A percentile compares a stretch with the other conserved stretches of the same genome.
Evolutionary conservation across 1,284 basidiomycete species (phyloP).

Genomic region (Chalciporus sp.): DNA sequence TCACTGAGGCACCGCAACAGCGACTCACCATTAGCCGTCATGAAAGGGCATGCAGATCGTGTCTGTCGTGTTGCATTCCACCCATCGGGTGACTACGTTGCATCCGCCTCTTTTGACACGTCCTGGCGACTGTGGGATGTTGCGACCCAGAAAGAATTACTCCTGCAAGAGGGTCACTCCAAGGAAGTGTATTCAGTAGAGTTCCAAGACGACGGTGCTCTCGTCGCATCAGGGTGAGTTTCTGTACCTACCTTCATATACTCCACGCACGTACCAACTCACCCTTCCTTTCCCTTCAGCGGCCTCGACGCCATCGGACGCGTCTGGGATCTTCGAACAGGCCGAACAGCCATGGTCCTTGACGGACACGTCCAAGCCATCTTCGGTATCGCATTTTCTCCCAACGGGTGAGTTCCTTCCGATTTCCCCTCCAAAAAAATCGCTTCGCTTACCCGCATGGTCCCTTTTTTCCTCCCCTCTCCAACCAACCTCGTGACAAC

Average conservation of each 20-base stretch:
- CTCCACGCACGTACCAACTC: neutral
- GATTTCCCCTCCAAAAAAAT: constrained; percentile 11
- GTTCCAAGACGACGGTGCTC: constrained; percentile 93
- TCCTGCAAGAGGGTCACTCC: constrained; percentile 96
- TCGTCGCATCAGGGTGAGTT: constrained; percentile 85
- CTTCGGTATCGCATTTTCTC: constrained; percentile 89
- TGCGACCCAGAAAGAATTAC: constrained; percentile 74
- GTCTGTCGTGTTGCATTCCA: constrained; percentile 96
- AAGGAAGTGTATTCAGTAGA: constrained; percentile 96
- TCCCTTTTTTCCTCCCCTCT: neutral
- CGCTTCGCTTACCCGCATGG: constrained; percentile 1
- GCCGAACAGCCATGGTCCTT: constrained; percentile 95
- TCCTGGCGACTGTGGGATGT: constrained; percentile 99
- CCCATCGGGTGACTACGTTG: constrained; percentile 90
- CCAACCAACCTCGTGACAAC: neutral
- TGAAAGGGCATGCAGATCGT: constrained; percentile 89
- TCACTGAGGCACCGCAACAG: constrained; percentile 55
- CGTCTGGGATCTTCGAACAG: constrained; percentile 96
- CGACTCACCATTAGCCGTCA: constrained; percentile 66
- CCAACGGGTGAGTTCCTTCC: constrained; percentile 76
- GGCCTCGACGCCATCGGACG: constrained; percentile 97
- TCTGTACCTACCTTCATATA: neutral
- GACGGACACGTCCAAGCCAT: constrained; percentile 97
- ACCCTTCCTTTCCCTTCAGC: constrained; percentile 43
- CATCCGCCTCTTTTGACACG: constrained; percentile 95